Percentiles rank a stretch among this genome's conserved stretches.
Conservation (phyloP, 805 yeast species). For the Yarrowia hollandica region DNA sequence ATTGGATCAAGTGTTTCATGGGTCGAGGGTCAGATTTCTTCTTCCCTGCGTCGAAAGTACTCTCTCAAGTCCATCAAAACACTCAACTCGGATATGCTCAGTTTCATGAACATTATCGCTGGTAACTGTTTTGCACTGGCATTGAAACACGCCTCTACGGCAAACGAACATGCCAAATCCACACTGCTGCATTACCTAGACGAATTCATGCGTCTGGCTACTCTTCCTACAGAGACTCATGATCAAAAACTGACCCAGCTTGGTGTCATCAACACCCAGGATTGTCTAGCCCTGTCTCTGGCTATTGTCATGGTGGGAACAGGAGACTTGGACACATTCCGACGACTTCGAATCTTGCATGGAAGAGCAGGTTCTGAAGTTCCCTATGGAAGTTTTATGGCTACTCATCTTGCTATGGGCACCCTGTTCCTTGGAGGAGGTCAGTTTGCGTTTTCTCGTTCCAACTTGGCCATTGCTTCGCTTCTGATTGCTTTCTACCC, state of each 20-base stretch:
- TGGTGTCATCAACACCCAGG: constrained; percentile 57
- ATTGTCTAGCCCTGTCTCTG: constrained; percentile 60
- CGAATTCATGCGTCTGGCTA: constrained; percentile 48
- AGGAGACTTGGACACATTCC: constrained; percentile 78
- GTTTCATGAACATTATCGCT: constrained; percentile 63
- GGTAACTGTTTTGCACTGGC: constrained; percentile 79
- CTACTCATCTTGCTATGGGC: constrained; percentile 80
- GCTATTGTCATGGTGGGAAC: constrained; percentile 86
- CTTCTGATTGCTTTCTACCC: constrained; percentile 80
- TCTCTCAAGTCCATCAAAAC: constrained; percentile 37
- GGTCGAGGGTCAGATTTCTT: constrained; percentile 61
- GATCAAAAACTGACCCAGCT: constrained; percentile 59
- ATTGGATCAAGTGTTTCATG: constrained; percentile 54
- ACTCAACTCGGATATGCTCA: constrained; percentile 61
- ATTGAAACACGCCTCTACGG: constrained; percentile 71
- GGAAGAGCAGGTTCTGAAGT: constrained; percentile 46
- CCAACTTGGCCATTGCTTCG: constrained; percentile 65
- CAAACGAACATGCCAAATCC: constrained; percentile 53
- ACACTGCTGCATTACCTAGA: constrained; percentile 59
- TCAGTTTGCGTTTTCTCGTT: constrained; percentile 71
- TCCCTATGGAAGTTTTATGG: constrained; percentile 71
- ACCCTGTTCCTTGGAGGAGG: constrained; percentile 90
- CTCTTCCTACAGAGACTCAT: constrained; percentile 49
- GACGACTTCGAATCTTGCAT: constrained; percentile 70
- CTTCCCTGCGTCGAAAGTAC: constrained; percentile 43